These are phyloP conservation scores for Penicillium chermesinum DNA, from an alignment of 495 filamentous ascomycete genomes.

Conservation along the genomic window DNA sequence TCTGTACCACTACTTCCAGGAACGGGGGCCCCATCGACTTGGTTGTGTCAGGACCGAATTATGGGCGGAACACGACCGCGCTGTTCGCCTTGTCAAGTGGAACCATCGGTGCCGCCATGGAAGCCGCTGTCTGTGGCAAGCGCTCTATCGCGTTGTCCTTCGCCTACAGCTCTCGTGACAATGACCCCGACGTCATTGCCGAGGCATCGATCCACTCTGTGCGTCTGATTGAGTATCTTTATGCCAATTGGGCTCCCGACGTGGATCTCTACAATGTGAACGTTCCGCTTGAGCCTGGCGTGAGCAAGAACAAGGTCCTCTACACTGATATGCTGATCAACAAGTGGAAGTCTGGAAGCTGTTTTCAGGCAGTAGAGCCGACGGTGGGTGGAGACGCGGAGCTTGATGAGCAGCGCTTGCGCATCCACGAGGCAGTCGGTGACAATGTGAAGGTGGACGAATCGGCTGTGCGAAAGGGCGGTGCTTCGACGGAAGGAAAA, in stretches of 20 bases:
- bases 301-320: slow-evolving; percentile 62
- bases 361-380: slow-evolving; percentile 64
- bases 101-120: slow-evolving; percentile 86
- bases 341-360: slow-evolving; percentile 74
- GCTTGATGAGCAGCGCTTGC: slow-evolving; percentile 58
- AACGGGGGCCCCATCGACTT: slow-evolving; percentile 75
- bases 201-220: slow-evolving; percentile 66
- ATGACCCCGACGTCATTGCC: slow-evolving; percentile 72
- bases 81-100: slow-evolving; percentile 86
- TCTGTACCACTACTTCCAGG: slow-evolving; percentile 77
- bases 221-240: slow-evolving; percentile 70
- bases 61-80: slow-evolving; percentile 89
- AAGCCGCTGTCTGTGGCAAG: slow-evolving; percentile 78
- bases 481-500: slow-evolving; percentile 5
- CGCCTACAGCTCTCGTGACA: slow-evolving; percentile 76
- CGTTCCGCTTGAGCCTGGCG: slow-evolving; percentile 67
- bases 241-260: slow-evolving; percentile 63
- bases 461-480: not conserved
- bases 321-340: slow-evolving; percentile 86
- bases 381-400: slow-evolving; percentile 35
- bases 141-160: slow-evolving; percentile 79
- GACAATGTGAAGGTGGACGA: slow-evolving; percentile 25
- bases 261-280: slow-evolving; percentile 86
- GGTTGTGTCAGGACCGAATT: slow-evolving; percentile 88
- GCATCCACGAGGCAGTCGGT: slow-evolving; percentile 46